A percentile compares a stretch with the other conserved stretches of the same genome.
These are phyloP conservation scores for Prinsepia uniflora DNA, from an alignment of 306 rosid genomes.

Conservation along the genomic window DNA sequence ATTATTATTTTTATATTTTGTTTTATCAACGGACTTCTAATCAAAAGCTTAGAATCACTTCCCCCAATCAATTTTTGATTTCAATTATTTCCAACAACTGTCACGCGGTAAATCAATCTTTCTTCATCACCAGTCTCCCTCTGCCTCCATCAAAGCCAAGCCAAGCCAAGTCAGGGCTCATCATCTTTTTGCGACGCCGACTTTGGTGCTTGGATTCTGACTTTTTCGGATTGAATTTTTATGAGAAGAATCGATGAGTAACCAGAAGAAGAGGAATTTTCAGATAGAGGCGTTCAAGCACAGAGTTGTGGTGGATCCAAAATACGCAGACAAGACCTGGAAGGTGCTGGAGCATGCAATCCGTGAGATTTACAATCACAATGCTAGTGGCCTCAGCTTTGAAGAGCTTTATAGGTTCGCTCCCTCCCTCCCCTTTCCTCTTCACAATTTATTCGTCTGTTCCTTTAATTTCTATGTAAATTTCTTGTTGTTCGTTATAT, in stretches of 20 bases:
- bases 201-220: constrained; percentile 12
- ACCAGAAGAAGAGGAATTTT: constrained; percentile 85
- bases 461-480: background rate
- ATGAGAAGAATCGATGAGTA: constrained; percentile 49
- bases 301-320: constrained; percentile 91
- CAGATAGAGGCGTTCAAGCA: constrained; percentile 97
- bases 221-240: no score
- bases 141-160: background rate
- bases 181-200: background rate
- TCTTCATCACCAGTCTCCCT: background rate
- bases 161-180: background rate
- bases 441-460: background rate
- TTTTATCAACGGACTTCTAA: background rate
- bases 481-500: background rate
- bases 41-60: background rate
- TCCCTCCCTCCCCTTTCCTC: constrained; percentile 1
- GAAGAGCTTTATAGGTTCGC: constrained; percentile 92
- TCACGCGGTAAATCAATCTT: background rate
- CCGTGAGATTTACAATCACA: constrained; percentile 85
- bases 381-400: constrained; percentile 95
- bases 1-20: background rate
- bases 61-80: background rate
- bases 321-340: constrained; percentile 92
- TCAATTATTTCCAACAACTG: background rate
- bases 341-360: constrained; percentile 81